phyloP scores from a whole-genome alignment of 2,329 filamentous ascomycete genomes.

The Chalaropsis thielavioides region DNA sequence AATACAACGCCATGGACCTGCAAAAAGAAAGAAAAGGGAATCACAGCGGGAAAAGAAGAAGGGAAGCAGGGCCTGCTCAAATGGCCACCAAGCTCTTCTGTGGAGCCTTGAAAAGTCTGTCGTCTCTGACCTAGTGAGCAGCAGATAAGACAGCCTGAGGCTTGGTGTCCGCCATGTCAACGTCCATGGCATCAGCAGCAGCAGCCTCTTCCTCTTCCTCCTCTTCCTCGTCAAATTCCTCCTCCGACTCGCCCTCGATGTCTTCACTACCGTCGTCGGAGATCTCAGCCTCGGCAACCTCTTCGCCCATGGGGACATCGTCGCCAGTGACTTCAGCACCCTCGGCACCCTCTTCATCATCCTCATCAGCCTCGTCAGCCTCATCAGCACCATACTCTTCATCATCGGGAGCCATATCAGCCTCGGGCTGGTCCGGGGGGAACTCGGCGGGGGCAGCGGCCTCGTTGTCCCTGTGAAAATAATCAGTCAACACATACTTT shows the following conservation, averaged over 20 bases:
- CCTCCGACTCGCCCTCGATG: constrained; percentile 62
- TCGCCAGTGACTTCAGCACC: constrained; percentile 37
- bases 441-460: constrained; percentile 91
- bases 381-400: constrained; percentile 77
- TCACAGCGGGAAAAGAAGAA: background rate
- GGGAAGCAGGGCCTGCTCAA: constrained; percentile 13
- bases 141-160: constrained; percentile 21
- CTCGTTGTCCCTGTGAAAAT: constrained; percentile 75
- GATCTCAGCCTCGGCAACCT: constrained; percentile 41
- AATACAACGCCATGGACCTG: constrained; percentile 14
- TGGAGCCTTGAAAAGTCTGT: constrained; percentile 9
- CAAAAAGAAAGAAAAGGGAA: constrained; percentile 13
- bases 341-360: constrained; percentile 43
- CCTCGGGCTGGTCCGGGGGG: constrained; percentile 93
- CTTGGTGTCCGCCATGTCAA: constrained; percentile 30
- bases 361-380: constrained; percentile 53
- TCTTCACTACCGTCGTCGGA: constrained; percentile 67
- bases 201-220: constrained; percentile 25
- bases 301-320: constrained; percentile 34
- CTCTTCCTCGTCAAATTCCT: constrained; percentile 51
- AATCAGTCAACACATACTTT: background rate
- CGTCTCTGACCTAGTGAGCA: constrained; percentile 16
- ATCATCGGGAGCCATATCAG: constrained; percentile 72
- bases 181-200: constrained; percentile 37
- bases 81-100: constrained; percentile 11